Evolutionary conservation across 495 filamentous ascomycete species (phyloP), one percentile per base, ranked within the genome.

Genomic region (Aspergillus saccharolyticus): DNA sequence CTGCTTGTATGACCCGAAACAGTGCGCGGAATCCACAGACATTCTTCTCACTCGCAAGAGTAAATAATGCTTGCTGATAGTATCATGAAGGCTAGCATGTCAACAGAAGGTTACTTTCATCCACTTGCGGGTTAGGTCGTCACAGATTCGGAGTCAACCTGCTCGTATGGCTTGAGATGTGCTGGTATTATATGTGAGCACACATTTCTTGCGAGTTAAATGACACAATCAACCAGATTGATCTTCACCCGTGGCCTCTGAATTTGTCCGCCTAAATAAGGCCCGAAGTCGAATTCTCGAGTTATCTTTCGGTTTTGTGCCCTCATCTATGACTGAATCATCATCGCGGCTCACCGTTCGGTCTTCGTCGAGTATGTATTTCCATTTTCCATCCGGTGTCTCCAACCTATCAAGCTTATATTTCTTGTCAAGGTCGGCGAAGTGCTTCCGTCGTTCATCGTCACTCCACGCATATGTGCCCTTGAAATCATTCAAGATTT

Each of bases 361-460:
- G 22, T 54, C 44, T 59, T 55, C 53, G 19, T 55, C 53, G 17
- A 55, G 10, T 1, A 46, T 33, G 44, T 48, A 55, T 9, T 45
- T 48, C 43, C 44, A 39, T 24, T 55, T 48, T 16, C 53, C 53
- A 48, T 48, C 44, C 14, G 18, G 22, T 24, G 39, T 30, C n/a
- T 55, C 44, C 6, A 30, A 17, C 20, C 44, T 47, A 2, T 39
- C 45, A 9, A 55, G 44, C 18, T 45, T 46, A 30, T 55, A 55
- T 17, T 44, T 44, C 25, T 55, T 55, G 21, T 55, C 44, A 9
- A 55, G 25, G 4, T 55, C 45, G 6, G 16, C 25, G 19, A 55
- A 48, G 43, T 47, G 44, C 21, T 47, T 46, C 44, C 15, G 43
- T 33, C 53, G 53, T 19, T 55, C 53, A 22, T 19, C 12, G 8